Conservation (phyloP, 805 yeast genomes). For the Suhomyces faveliae region DNA sequence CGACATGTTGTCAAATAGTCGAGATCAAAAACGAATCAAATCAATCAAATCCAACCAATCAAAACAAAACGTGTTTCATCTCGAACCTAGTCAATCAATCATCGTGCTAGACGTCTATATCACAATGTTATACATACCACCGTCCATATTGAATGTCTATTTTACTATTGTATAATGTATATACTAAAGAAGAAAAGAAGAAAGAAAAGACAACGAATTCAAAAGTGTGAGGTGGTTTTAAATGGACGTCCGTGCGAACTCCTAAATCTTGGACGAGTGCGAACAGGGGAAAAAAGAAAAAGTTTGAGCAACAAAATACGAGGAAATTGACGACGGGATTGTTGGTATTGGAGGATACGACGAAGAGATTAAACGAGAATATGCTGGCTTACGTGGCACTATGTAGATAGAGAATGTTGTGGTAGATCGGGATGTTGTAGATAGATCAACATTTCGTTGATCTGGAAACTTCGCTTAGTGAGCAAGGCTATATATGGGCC, state of each 20-base stretch:
- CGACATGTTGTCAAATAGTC: background rate
- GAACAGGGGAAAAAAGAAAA: conserved; percentile 9
- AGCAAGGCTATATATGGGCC: background rate
- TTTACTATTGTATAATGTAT: conserved; percentile 15
- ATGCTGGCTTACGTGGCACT: background rate
- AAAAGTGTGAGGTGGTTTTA: conserved; percentile 5
- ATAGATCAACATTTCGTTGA: no score
- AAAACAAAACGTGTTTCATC: no score
- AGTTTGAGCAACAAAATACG: conserved; percentile 5
- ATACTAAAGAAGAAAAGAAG: conserved; percentile 19
- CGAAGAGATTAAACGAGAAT: background rate
- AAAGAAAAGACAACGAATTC: conserved; percentile 16
- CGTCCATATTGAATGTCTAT: conserved; percentile 49
- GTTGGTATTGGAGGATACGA: no score
- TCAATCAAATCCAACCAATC: conserved; percentile 8
- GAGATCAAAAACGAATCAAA: background rate
- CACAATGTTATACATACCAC: conserved; percentile 45
- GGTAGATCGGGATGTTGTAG: background rate
- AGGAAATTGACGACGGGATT: background rate
- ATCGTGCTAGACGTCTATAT: background rate
- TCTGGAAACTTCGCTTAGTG: no score
- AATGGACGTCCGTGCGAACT: conserved; percentile 8
- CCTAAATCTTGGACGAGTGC: conserved; percentile 4
- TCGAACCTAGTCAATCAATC: conserved; percentile 4
- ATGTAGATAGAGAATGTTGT: background rate